Evolutionary conservation across 83 land plant species (phyloP), one percentile per base, ranked within the genome.

Genomic region (Thuja plicata): DNA sequence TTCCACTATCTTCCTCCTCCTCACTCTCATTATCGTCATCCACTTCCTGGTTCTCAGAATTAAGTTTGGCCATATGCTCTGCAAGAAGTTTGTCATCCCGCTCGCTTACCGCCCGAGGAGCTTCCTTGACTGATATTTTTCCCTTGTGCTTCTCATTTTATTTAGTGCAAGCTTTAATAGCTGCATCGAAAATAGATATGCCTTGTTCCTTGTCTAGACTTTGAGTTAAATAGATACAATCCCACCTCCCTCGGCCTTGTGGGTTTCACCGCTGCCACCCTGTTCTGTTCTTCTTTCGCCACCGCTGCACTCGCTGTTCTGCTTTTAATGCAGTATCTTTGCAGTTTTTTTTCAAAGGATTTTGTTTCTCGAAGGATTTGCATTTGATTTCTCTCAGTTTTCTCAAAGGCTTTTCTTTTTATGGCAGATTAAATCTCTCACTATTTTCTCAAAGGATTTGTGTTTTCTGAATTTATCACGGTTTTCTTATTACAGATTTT

Each of bases 201-300:
- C 99, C 99, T 93, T 97, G 96, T 35, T 97, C 97, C 99, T 98
- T 98, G 90, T 98, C 99, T 77, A 98, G 96, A 83, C 99, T 98
- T 89, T 98, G 99, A 38, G 99, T 98, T 38, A n/a, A n/a, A n/a
- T n/a, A n/a, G n/a, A n/a, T n/a, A n/a, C n/a, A n/a, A n/a, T n/a
- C n/a, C n/a, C n/a, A n/a, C n/a, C n/a, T n/a, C n/a, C n/a, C n/a
- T n/a, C n/a, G n/a, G n/a, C n/a, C n/a, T n/a, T n/a, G n/a, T n/a
- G n/a, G n/a, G n/a, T n/a, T n/a, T n/a, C n/a, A n/a, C n/a, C n/a
- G n/a, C n/a, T n/a, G n/a, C n/a, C n/a, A n/a, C n/a, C n/a, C n/a
- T n/a, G n/a, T n/a, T n/a, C n/a, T n/a, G n/a, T n/a, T n/a, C n/a
- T n/a, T n/a, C n/a, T n/a, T n/a, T n/a, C n/a, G n/a, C n/a, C n/a